Evolutionary conservation across 2,329 filamentous ascomycete species (phyloP).

Genomic region (Cordyceps farinosa): DNA sequence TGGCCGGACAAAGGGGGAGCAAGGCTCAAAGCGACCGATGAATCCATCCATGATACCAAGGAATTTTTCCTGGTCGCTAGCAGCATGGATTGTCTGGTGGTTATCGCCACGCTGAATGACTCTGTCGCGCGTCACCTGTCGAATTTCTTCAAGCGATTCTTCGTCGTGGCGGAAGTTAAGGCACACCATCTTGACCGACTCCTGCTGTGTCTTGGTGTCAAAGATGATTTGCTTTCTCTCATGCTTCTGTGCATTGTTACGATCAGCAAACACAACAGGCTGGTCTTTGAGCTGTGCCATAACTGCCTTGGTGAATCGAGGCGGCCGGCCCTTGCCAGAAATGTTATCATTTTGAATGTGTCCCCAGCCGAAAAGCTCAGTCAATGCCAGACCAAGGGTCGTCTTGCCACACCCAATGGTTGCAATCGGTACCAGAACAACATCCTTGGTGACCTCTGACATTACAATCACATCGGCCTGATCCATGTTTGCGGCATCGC

Average conservation of each 20-base stretch:
- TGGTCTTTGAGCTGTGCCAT: constrained; percentile 60
- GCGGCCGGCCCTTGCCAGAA: constrained; percentile 70
- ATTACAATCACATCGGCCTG: constrained; percentile 44
- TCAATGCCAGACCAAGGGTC: constrained; percentile 77
- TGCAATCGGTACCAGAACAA: constrained; percentile 85
- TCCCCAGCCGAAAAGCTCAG: constrained; percentile 83
- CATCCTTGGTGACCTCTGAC: constrained; percentile 58
- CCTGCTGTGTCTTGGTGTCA: constrained; percentile 64
- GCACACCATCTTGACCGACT: constrained; percentile 70
- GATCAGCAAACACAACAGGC: constrained; percentile 80
- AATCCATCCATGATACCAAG: constrained; percentile 95
- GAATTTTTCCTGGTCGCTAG: constrained; percentile 68
- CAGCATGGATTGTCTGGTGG: constrained; percentile 94
- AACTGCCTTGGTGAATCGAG: constrained; percentile 71
- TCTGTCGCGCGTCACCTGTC: constrained; percentile 69
- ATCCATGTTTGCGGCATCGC: constrained; percentile 80
- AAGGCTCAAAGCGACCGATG: constrained; percentile 76
- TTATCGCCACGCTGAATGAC: constrained; percentile 88
- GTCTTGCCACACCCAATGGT: constrained; percentile 98
- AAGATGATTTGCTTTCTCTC: constrained; percentile 85
- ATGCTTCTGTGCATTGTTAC: constrained; percentile 87
- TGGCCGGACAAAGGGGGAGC: constrained; percentile 63
- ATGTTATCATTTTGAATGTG: constrained; percentile 98
- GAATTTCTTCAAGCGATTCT: constrained; percentile 68
- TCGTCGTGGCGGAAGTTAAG: constrained; percentile 86